A percentile compares a stretch with the other conserved stretches of the same genome.
These are phyloP conservation scores for Corchorus capsularis DNA, from an alignment of 345 rosid species.

Conservation along the genomic window DNA sequence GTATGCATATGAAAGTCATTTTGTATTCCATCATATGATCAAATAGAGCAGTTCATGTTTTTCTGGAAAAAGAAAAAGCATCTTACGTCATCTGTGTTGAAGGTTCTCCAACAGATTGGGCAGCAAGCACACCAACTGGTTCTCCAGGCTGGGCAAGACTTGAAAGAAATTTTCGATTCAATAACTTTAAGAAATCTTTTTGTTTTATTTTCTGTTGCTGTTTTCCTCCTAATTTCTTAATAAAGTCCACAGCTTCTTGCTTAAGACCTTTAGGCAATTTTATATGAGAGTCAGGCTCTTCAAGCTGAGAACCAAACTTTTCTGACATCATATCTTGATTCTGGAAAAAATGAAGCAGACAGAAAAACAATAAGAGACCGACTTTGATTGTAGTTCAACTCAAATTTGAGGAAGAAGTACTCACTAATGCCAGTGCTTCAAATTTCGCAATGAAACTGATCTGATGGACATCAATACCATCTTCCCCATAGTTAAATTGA, in stretches of 20 bases:
- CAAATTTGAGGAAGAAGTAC: constrained; percentile 28
- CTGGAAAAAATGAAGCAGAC: constrained; percentile 41
- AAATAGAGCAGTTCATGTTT: background rate
- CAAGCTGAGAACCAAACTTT: constrained; percentile 42
- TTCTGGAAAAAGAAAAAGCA: constrained; percentile 22
- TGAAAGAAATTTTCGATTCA: constrained; percentile 67
- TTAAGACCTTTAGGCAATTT: constrained; percentile 66
- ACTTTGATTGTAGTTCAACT: constrained; percentile 12
- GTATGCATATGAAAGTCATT: background rate
- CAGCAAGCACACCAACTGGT: constrained; percentile 97
- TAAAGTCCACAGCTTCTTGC: constrained; percentile 60
- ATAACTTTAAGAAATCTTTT: constrained; percentile 57
- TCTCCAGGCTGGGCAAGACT: constrained; percentile 99
- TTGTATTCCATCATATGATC: background rate
- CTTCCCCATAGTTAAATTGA: constrained; percentile 96
- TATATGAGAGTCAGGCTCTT: constrained; percentile 50
- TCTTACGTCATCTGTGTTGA: constrained; percentile 99
- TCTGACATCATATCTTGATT: constrained; percentile 66
- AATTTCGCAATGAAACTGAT: constrained; percentile 80
- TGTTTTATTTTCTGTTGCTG: constrained; percentile 25
- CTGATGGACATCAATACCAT: constrained; percentile 92
- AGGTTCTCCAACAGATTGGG: constrained; percentile 99
- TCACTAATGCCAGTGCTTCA: constrained; percentile 66
- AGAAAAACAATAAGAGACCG: constrained; percentile 19
- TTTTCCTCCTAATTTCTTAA: constrained; percentile 34